Base-by-base conservation (phyloP, 768 basidiomycete species). In the Tricholoma matsutake region DNA sequence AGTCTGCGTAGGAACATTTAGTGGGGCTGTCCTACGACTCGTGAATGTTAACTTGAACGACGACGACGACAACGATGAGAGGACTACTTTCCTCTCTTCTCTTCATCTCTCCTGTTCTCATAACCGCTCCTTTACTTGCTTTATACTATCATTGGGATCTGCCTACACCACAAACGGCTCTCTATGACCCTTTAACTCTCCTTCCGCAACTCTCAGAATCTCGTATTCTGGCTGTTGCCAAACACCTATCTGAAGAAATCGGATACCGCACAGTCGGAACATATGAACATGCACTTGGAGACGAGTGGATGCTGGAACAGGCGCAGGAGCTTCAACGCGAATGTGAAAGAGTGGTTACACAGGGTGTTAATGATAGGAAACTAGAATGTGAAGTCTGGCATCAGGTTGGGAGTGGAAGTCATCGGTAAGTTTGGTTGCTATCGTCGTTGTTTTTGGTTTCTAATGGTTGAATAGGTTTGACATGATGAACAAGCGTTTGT, bases 251-350 rank as follows among this genome's bases (percentile, higher is more conserved):
- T 0, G 94, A 95, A 69, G 86, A 84, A 5, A 93, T 95, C 51
- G 96, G 95, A 1, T 98, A 87, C 74, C 81, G 96, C 53, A 97
- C 92, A 0, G 92, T 96, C 9, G 96, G 96, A 1, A 94, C 95
- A 0, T 80, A 81, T 32, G 94, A 98, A 71, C 94, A 96, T 75
- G 89, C 91, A 0, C 71, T 25, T 25, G 22, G 22, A 25, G 22
- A 25, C 22, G 3, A 25, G 22, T 25, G 22, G 22, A 25, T 25
- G 22, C 22, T 25, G 22, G 22, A 25, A 25, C 22, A 25, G 22
- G 22, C 22, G 2, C 22, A 25, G 3, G 22, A 25, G 22, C 22
- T 25, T 25, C 22, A 25, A 25, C 22, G 22, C 22, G 22, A 25
- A 25, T 25, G 22, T 25, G 22, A 25, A 25, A 25, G 22, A 25